These are phyloP conservation scores for Escovopsis sp. DNA, from an alignment of 2,329 filamentous ascomycete species.

Conservation along the genomic window DNA sequence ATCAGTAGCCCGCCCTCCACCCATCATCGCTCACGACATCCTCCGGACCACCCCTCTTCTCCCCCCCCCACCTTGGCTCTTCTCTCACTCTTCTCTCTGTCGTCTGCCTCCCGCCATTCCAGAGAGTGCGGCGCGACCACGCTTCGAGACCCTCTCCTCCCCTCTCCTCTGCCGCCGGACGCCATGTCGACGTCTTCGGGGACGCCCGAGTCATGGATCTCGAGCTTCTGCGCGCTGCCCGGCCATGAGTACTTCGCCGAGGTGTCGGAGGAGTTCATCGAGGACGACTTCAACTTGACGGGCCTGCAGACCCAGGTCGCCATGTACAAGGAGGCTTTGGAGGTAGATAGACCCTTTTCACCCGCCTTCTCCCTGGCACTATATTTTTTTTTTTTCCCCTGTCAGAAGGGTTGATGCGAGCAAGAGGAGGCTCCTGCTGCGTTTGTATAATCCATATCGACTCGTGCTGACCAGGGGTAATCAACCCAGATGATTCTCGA, in stretches of 20 bases:
- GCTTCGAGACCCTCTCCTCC: background rate
- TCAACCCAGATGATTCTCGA: constrained; percentile 77
- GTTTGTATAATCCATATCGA: no score
- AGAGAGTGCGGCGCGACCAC: constrained; percentile 1
- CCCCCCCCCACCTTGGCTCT: no score
- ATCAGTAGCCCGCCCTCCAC: no score
- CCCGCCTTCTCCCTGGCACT: background rate
- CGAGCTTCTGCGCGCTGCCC: constrained; percentile 85
- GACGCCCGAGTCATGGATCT: constrained; percentile 83
- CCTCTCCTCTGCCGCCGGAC: no score
- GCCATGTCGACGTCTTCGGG: constrained; percentile 46
- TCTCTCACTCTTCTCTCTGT: no score
- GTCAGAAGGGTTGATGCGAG: background rate
- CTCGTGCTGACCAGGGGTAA: background rate
- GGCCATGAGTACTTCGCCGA: constrained; percentile 99
- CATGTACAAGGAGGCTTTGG: constrained; percentile 97
- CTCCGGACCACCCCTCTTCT: background rate
- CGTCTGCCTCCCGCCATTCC: background rate
- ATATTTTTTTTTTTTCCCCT: background rate
- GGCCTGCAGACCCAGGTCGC: constrained; percentile 88
- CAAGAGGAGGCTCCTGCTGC: no score
- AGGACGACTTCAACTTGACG: constrained; percentile 98
- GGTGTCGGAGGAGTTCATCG: constrained; percentile 97
- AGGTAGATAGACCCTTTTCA: constrained; percentile 34
- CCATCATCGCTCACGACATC: background rate